Evolutionary conservation across 352 stramenopile species (phyloP), one percentile per base, ranked within the genome.

Genomic region (Pythium vanterpoolii): DNA sequence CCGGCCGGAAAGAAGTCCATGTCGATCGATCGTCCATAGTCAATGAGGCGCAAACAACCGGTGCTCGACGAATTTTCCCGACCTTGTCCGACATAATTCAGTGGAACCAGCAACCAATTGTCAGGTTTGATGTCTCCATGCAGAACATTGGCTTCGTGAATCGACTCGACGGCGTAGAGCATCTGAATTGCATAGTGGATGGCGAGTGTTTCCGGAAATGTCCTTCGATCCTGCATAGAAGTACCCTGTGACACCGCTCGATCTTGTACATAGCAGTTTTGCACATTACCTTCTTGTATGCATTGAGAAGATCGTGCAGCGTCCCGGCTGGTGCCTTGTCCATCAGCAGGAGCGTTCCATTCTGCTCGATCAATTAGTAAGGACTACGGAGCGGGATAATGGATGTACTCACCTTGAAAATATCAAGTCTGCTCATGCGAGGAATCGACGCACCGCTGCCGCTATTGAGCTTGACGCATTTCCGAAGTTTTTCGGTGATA

Each of bases 101-200:
- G 78, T 66, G 70, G 62, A 26, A 71, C 61, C 28, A 96, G 59
- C 11, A 96, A 62, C 86, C 86, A 96, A 58, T 96, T 96, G 43
- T 96, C 85, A 8, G 86, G 86, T 56, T 96, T 96, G 43, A 96
- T 76, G 51, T 96, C 86, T 24, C 86, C 86, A 39, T 96, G 86
- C 5, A 96, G 67, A 60, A 96, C 61, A 0, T 82, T 66, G 7
- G 72, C 72, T 9, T 46, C 30, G 43, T 96, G 86, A 31, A 96
- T 66, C 16, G 81, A 28, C 40, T 92, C 79, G 33, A 93, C 65
- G 13, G 73, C 74, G n/a, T 64, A 68, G 9, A 96, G 56, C 86
- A 96, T 96, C 59, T 74, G 79, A 50, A 92, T 89, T 26, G 77
- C 62, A 44, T 95, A 96, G 56, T 90, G 84, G 26, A 93, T 65